A percentile compares a stretch with the other conserved stretches of the same genome.
Conservation (phyloP, 78 protist species). For the Thecamonas trahens region DNA sequence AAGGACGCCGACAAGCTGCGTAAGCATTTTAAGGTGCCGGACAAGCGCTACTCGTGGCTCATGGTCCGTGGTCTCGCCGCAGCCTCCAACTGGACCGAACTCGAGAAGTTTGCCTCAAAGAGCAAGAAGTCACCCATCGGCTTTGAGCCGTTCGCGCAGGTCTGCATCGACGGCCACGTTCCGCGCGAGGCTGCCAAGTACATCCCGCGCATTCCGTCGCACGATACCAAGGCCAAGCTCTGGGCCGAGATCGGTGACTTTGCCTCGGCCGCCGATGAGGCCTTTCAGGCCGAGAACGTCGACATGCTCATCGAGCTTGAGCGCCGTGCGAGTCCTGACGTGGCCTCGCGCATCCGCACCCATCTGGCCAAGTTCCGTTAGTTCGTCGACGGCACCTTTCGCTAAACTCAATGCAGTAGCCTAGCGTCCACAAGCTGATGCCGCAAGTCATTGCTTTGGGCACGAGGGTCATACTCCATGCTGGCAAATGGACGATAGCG, state of each 20-base stretch:
- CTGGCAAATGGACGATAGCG: too few relatives aligned
- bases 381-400: too few relatives aligned
- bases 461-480: too few relatives aligned
- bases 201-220: background rate
- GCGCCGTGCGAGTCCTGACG: too few relatives aligned
- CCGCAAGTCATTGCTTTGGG: too few relatives aligned
- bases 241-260: background rate
- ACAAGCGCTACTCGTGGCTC: slow-evolving; percentile 14
- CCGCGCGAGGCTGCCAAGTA: slow-evolving; percentile 23
- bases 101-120: slow-evolving; percentile 14
- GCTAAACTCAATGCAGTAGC: too few relatives aligned
- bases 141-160: slow-evolving; percentile 25
- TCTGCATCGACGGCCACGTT: slow-evolving; percentile 2
- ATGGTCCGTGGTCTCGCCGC: slow-evolving; percentile 8
- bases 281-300: background rate
- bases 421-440: too few relatives aligned
- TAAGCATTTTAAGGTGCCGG: slow-evolving; percentile 1
- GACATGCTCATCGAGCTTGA: background rate
- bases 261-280: slow-evolving; percentile 15
- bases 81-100: background rate
- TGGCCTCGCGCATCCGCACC: too few relatives aligned
- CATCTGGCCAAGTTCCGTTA: too few relatives aligned
- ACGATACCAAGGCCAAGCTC: background rate
- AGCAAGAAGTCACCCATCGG: slow-evolving; percentile 24
- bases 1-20: slow-evolving; percentile 3